phyloP scores from a whole-genome alignment of 441 rosid species.

The California macrophylla region DNA sequence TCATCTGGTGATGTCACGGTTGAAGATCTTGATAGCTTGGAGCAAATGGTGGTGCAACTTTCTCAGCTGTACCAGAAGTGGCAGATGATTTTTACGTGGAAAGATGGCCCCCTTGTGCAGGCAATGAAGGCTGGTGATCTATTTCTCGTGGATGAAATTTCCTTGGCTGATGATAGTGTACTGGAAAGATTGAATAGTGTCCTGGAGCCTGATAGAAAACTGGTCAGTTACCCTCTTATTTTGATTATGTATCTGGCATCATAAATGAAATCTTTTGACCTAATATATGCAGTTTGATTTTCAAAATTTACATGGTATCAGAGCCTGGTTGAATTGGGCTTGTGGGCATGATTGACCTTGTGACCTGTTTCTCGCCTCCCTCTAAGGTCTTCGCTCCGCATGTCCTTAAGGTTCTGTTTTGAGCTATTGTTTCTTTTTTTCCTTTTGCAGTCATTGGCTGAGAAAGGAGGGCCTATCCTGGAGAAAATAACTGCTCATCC shows the following conservation, averaged over 20 bases:
- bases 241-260: conserved; percentile 3
- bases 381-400: neutral
- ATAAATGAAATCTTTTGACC: neutral
- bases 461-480: conserved; percentile 81
- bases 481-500: conserved; percentile 72
- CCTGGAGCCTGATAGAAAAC: conserved; percentile 80
- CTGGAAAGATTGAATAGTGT: conserved; percentile 94
- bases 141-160: conserved; percentile 91
- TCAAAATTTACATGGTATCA: neutral
- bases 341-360: neutral
- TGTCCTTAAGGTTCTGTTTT: neutral
- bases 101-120: conserved; percentile 95
- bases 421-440: conserved; percentile 7
- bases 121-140: conserved; percentile 89
- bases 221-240: conserved; percentile 40
- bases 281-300: neutral
- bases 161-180: conserved; percentile 98
- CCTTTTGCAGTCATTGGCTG: conserved; percentile 70
- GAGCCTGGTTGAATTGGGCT: neutral
- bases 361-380: neutral
- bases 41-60: conserved; percentile 46
- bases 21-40: conserved; percentile 45
- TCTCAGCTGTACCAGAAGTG: conserved; percentile 56
- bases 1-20: conserved; percentile 27
- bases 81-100: conserved; percentile 87